Conservation (phyloP, 2,329 filamentous ascomycete genomes). For the Cordyceps javanica region DNA sequence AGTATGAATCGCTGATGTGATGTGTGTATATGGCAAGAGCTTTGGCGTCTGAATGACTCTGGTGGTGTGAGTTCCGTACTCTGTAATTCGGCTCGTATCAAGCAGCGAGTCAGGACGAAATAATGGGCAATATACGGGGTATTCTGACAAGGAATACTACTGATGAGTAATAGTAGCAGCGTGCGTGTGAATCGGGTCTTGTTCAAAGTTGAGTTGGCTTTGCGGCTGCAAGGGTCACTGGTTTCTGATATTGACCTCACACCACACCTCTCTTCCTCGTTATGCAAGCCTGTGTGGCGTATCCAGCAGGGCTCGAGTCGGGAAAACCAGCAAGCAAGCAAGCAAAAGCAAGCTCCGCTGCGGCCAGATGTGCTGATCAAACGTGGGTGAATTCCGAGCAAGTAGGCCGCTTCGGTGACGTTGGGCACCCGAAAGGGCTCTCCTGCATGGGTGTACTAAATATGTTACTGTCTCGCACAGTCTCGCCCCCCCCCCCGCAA, state of each 20-base stretch:
- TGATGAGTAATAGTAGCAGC: too few species aligned
- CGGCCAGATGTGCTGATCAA: slow-evolving; percentile 2
- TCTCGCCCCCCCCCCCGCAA: too few species aligned
- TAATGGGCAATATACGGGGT: too few species aligned
- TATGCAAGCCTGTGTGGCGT: background rate
- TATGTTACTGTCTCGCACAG: too few species aligned
- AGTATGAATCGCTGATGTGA: background rate
- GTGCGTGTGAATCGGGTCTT: too few species aligned
- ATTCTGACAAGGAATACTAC: too few species aligned
- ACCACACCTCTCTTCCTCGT: background rate
- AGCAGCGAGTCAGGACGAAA: too few species aligned
- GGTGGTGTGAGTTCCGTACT: too few species aligned
- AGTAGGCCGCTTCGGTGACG: background rate
- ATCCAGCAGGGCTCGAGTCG: slow-evolving; percentile 1
- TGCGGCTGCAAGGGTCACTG: background rate
- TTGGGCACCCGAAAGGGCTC: slow-evolving; percentile 7
- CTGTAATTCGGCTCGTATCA: too few species aligned
- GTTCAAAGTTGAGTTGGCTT: background rate
- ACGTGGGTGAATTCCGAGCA: background rate
- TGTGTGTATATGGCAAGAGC: background rate
- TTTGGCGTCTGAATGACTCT: background rate
- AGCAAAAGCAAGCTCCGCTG: background rate
- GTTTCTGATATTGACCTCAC: background rate
- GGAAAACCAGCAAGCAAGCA: background rate
- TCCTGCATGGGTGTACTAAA: background rate